Evolutionary conservation across 495 filamentous ascomycete species (phyloP).

Genomic region (Cetradonia linearis): DNA sequence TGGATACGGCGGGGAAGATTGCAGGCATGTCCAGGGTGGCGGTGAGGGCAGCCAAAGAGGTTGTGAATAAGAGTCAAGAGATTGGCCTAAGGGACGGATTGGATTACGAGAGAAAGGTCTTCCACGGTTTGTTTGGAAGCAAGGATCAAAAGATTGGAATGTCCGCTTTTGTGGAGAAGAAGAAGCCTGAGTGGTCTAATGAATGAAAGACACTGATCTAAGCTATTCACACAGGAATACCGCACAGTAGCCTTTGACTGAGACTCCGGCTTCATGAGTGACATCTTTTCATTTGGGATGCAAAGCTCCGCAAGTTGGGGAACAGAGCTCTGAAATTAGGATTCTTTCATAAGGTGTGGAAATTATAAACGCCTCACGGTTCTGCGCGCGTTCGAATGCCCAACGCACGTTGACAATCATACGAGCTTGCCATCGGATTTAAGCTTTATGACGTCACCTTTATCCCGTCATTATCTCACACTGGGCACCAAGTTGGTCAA

Average conservation of each 20-base stretch:
- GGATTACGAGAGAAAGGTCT: slow-evolving; percentile 86
- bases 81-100: slow-evolving; percentile 75
- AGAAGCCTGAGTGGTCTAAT: slow-evolving; percentile 83
- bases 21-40: slow-evolving; percentile 70
- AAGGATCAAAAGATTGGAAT: slow-evolving; percentile 96
- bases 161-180: slow-evolving; percentile 90
- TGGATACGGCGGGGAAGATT: slow-evolving; percentile 81
- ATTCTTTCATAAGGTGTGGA: neutral
- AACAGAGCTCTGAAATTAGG: neutral
- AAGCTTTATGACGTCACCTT: slow-evolving; percentile 6
- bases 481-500: neutral
- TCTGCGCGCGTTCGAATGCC: neutral
- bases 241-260: neutral
- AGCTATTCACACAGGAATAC: neutral
- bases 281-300: neutral
- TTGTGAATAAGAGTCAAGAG: slow-evolving; percentile 95
- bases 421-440: neutral
- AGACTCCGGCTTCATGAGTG: neutral
- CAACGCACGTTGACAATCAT: neutral
- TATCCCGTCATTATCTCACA: neutral
- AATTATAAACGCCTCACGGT: neutral
- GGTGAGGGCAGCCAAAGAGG: slow-evolving; percentile 89
- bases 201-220: slow-evolving; percentile 41
- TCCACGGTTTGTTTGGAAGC: slow-evolving; percentile 85
- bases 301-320: neutral